These are phyloP conservation scores for Cercospora nicotianae DNA, from an alignment of 2,329 filamentous ascomycete species.

Conservation along the genomic window DNA sequence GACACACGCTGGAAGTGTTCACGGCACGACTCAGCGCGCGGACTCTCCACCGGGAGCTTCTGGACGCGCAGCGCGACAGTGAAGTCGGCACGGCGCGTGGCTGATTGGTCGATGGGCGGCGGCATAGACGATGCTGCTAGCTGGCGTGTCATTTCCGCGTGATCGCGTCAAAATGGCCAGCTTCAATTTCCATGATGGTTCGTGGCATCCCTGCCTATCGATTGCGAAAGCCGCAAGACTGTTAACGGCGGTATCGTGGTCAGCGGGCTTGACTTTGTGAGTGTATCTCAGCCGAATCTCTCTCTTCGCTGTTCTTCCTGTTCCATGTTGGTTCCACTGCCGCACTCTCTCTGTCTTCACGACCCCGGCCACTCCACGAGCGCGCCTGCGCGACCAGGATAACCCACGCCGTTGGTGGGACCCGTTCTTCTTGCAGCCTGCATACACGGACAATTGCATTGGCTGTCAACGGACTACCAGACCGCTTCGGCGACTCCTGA, in stretches of 20 bases:
- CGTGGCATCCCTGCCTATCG: conserved; percentile 21
- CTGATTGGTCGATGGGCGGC: conserved; percentile 9
- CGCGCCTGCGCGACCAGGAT: conserved; percentile 13
- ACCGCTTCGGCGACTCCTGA: conserved; percentile 23
- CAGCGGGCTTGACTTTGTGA: conserved; percentile 5
- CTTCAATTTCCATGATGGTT: conserved; percentile 15
- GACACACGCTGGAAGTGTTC: background rate
- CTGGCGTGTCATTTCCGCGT: conserved; percentile 20
- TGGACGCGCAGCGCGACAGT: background rate
- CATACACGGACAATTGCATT: conserved; percentile 20
- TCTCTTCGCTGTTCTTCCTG: conserved; percentile 4
- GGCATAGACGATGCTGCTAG: conserved; percentile 11
- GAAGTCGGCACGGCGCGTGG: background rate
- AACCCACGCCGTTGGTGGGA: conserved; percentile 13
- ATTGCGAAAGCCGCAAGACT: conserved; percentile 4
- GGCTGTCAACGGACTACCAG: conserved; percentile 16
- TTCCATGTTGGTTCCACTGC: conserved; percentile 6
- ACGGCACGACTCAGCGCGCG: background rate
- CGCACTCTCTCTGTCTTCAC: background rate
- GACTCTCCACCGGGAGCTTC: conserved; percentile 4
- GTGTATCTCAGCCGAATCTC: background rate
- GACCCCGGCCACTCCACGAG: conserved; percentile 11
- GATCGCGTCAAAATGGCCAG: conserved; percentile 4
- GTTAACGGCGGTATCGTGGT: conserved; percentile 4
- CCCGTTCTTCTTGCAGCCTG: conserved; percentile 21